Evolutionary conservation across 2,329 filamentous ascomycete genomes (phyloP), one percentile per base, ranked within the genome.

Genomic region (Fusarium nodosum): DNA sequence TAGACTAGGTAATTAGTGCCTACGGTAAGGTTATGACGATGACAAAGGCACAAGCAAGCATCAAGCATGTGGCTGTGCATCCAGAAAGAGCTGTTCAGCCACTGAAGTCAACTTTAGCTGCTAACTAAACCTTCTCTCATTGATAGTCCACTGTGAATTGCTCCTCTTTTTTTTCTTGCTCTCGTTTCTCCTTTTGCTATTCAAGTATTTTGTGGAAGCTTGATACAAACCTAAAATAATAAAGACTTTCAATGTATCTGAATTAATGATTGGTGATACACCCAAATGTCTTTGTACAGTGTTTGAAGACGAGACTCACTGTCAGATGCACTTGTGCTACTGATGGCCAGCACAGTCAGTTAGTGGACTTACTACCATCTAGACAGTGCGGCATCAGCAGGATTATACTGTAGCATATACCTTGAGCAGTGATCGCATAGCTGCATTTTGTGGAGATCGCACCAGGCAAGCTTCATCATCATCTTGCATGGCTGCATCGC

Each of bases 21-120:
- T 33, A 34, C 41, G 0, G n/a, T 6, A n/a, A 22, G 33, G 58
- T 74, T 64, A 74, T 74, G 71, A 73, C 68, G 66, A 71, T 72
- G 72, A 74, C 72, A 74, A 74, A 71, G 71, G 71, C 20, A 47
- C 44, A 41, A n/a, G 22, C 44, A 41, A n/a, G 22, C 39, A 58
- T 59, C 48, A 59, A 16, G 20, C 45, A 62, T 42, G 72, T 74
- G 72, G 72, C 71, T 69, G 56, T 62, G 55, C 60, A 20, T 28
- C 22, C 41, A 30, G 22, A 41, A 44, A 22, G 16, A 39, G 34
- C 18, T 39, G 22, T 30, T 36, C 33, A 52, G 47, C 20, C 36
- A 60, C 20, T 22, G 30, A 33, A 18, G n/a, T 45, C 6, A 44
- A 44, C 15, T 44, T 44, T 42, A 13, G 8, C 36, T 13, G n/a